phyloP scores from a whole-genome alignment of 352 stramenopile species.

The Phytophthora citricola region DNA sequence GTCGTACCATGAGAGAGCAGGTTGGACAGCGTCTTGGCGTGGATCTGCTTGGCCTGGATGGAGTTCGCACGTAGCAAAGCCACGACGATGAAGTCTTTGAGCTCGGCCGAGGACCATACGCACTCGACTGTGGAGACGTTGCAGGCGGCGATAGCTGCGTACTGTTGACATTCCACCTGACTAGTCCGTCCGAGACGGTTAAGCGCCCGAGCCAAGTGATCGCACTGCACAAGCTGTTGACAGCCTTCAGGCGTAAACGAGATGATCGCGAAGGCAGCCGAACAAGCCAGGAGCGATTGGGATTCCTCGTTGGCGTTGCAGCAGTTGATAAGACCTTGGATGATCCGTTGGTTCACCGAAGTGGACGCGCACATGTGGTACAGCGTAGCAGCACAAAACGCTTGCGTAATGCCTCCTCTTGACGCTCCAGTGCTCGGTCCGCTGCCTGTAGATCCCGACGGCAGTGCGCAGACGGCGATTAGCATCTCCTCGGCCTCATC shows the following conservation, averaged over 20 bases:
- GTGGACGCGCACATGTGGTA: conserved; percentile 78
- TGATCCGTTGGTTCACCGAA: conserved; percentile 51
- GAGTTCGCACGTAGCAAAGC: conserved; percentile 80
- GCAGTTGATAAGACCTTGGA: conserved; percentile 69
- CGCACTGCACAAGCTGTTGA: conserved; percentile 52
- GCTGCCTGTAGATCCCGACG: conserved; percentile 11
- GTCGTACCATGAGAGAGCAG: conserved; percentile 66
- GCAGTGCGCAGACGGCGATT: conserved; percentile 57
- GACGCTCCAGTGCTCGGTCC: conserved; percentile 1
- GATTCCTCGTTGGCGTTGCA: conserved; percentile 80
- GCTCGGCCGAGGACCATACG: conserved; percentile 75
- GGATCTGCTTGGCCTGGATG: conserved; percentile 81
- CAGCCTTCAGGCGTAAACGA: conserved; percentile 75
- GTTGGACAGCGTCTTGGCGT: conserved; percentile 84
- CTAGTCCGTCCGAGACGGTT: conserved; percentile 77
- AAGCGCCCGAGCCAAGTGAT: conserved; percentile 64
- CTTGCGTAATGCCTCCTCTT: conserved; percentile 48
- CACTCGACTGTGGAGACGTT: conserved; percentile 75
- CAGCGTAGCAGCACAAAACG: conserved; percentile 76
- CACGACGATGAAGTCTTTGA: conserved; percentile 87
- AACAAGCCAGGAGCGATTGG: conserved; percentile 71
- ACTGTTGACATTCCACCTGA: conserved; percentile 81
- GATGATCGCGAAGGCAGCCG: conserved; percentile 80
- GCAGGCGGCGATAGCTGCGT: conserved; percentile 79
- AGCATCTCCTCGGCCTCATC: conserved; percentile 50